phyloP scores from a whole-genome alignment of 257 asterid species.

The Cinchona pubescens region DNA sequence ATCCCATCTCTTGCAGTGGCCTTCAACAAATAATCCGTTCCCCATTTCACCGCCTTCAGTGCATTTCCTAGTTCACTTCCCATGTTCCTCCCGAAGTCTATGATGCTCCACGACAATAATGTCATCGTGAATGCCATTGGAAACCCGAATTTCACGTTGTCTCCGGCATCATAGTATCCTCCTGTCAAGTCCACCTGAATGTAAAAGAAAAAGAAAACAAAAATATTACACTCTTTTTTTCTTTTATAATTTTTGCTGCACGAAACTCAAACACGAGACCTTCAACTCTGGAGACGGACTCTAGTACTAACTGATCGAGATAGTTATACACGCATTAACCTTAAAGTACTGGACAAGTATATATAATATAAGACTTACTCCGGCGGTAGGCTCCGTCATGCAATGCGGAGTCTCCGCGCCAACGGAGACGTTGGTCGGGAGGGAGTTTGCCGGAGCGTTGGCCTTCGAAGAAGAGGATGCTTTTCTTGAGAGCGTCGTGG shows the following conservation, averaged over 20 bases:
- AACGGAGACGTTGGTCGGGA: conserved; percentile 66
- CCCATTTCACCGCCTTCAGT: conserved; percentile 68
- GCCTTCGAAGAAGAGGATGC: conserved; percentile 91
- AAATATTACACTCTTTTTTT: too few species aligned
- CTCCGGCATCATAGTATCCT: conserved; percentile 94
- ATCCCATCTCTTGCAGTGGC: conserved; percentile 71
- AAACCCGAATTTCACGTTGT: conserved; percentile 77
- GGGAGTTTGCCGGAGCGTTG: conserved; percentile 90
- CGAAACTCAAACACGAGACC: too few species aligned
- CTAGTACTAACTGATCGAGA: too few species aligned
- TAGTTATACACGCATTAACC: too few species aligned
- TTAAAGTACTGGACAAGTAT: too few species aligned
- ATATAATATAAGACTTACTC: conserved; percentile 42
- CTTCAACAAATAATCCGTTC: conserved; percentile 69
- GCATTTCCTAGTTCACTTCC: conserved; percentile 64
- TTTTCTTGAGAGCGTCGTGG: conserved; percentile 73
- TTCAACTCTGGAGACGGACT: too few species aligned
- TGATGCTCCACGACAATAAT: conserved; percentile 74
- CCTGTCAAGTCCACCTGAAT: conserved; percentile 69
- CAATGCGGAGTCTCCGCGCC: conserved; percentile 82
- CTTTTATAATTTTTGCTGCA: too few species aligned
- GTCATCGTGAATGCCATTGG: conserved; percentile 87
- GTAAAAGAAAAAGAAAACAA: neutral
- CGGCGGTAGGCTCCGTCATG: conserved; percentile 72
- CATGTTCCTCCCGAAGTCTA: conserved; percentile 68